A percentile compares a stretch with the other conserved stretches of the same genome.
Evolutionary conservation across 257 asterid genomes (phyloP).

Genomic region (Petrea volubilis): DNA sequence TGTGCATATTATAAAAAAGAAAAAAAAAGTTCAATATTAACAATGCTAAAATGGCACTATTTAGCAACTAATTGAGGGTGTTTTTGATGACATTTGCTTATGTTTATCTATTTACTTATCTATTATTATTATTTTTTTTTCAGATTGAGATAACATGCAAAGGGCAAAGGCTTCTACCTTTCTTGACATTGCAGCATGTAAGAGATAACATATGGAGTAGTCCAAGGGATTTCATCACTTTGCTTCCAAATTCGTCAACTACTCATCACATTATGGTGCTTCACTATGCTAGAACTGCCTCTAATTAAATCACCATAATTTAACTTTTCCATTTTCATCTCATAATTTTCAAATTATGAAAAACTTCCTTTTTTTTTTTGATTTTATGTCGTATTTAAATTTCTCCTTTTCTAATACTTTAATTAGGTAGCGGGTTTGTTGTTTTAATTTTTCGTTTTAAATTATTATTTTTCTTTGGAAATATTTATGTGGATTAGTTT

Average conservation of each 20-base stretch:
- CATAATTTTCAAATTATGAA: slow-evolving; percentile 25
- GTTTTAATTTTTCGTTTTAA: neutral
- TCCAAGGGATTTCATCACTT: slow-evolving; percentile 52
- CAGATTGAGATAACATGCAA: slow-evolving; percentile 92
- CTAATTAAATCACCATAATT: slow-evolving; percentile 25
- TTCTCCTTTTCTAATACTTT: neutral
- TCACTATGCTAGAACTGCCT: slow-evolving; percentile 57
- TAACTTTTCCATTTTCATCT: neutral
- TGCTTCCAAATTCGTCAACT: slow-evolving; percentile 61
- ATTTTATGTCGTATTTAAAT: neutral
- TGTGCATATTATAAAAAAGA: too few relatives aligned
- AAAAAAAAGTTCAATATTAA: too few relatives aligned
- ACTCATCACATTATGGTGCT: slow-evolving; percentile 70
- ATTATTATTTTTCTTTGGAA: slow-evolving; percentile 9
- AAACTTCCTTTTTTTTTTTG: neutral
- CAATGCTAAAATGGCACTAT: too few relatives aligned
- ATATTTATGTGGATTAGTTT: slow-evolving; percentile 29
- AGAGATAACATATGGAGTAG: slow-evolving; percentile 77
- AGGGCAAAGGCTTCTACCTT: slow-evolving; percentile 65
- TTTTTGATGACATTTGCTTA: too few relatives aligned
- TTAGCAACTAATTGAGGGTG: too few relatives aligned
- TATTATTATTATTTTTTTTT: neutral
- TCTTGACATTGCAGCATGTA: slow-evolving; percentile 82
- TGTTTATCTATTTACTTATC: too few relatives aligned
- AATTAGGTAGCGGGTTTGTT: slow-evolving; percentile 28